Percentiles rank a stretch among this genome's conserved stretches.
Evolutionary conservation across 148 eudicot species (phyloP).

Genomic region (Silene uniflora): DNA sequence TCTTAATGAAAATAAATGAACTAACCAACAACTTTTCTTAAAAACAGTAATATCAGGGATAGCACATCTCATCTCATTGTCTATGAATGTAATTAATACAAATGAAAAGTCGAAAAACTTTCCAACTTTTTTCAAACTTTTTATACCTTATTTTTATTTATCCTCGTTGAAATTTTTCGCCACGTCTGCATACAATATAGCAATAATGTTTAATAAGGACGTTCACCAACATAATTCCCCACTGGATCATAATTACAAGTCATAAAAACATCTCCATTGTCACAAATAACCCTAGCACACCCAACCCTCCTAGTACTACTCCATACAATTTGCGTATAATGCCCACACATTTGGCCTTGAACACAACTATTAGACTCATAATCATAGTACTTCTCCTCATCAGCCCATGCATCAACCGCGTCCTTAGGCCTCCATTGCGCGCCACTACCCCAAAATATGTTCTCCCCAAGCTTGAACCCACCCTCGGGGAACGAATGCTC

Average conservation of each 20-base stretch:
- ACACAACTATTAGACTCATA: slow-evolving; percentile 55
- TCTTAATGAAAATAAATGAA: too few species aligned
- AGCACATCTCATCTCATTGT: too few species aligned
- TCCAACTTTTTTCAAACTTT: too few species aligned
- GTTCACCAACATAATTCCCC: slow-evolving; percentile 64
- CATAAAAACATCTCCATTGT: slow-evolving; percentile 75
- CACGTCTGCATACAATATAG: too few species aligned
- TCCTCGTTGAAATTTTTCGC: too few species aligned
- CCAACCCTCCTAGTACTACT: slow-evolving; percentile 54
- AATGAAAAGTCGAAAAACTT: too few species aligned
- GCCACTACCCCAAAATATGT: slow-evolving; percentile 74
- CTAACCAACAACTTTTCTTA: too few species aligned
- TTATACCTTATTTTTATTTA: too few species aligned
- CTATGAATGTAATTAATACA: too few species aligned
- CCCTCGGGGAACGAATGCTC: slow-evolving; percentile 70
- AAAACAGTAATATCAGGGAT: too few species aligned
- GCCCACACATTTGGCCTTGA: slow-evolving; percentile 60
- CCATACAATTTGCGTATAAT: slow-evolving; percentile 89
- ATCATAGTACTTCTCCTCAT: slow-evolving; percentile 64
- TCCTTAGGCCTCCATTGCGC: slow-evolving; percentile 50
- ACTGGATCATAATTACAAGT: slow-evolving; percentile 79
- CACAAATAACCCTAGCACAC: slow-evolving; percentile 72
- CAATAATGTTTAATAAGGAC: slow-evolving; percentile 51
- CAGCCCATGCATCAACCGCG: slow-evolving; percentile 64
- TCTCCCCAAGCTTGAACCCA: slow-evolving; percentile 66